These are phyloP conservation scores for Pycnococcus provasolii DNA, from an alignment of 139 green algal genomes.

Conservation along the genomic window DNA sequence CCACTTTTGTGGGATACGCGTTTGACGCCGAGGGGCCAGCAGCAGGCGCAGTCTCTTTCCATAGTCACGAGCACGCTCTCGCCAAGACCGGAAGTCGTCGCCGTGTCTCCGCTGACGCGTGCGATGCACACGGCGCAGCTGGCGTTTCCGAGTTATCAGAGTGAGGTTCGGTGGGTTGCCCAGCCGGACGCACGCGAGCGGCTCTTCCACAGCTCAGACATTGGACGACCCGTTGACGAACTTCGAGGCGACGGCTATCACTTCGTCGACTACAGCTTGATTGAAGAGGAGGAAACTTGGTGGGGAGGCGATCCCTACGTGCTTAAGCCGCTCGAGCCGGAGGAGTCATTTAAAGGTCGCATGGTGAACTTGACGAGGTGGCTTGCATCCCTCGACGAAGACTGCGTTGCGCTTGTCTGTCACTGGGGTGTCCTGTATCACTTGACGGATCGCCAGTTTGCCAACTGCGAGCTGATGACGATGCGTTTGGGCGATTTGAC, in stretches of 20 bases:
- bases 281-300: too few relatives aligned
- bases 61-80: background rate
- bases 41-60: background rate
- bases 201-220: slow-evolving; percentile 23
- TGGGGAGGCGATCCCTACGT: too few relatives aligned
- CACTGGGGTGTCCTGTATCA: slow-evolving; percentile 23
- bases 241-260: background rate
- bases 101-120: slow-evolving; percentile 14
- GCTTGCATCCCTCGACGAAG: slow-evolving; percentile 3
- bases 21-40: slow-evolving; percentile 7
- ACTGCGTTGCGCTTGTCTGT: slow-evolving; percentile 14
- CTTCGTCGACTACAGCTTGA: too few relatives aligned
- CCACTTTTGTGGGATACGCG: slow-evolving; percentile 24
- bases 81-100: slow-evolving; percentile 17
- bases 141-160: background rate
- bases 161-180: too few relatives aligned
- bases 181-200: background rate
- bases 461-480: slow-evolving; percentile 25
- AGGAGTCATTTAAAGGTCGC: slow-evolving; percentile 12
- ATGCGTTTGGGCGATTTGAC: background rate
- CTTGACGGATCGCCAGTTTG: slow-evolving; percentile 17
- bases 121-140: slow-evolving; percentile 21
- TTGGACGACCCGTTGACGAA: background rate
- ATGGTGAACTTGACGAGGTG: slow-evolving; percentile 12
- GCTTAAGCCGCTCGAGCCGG: background rate